Evolutionary conservation across 371 early-diverging fungal species (phyloP), one percentile per base, ranked within the genome.

Genomic region (Neoconidiobolus thromboides): DNA sequence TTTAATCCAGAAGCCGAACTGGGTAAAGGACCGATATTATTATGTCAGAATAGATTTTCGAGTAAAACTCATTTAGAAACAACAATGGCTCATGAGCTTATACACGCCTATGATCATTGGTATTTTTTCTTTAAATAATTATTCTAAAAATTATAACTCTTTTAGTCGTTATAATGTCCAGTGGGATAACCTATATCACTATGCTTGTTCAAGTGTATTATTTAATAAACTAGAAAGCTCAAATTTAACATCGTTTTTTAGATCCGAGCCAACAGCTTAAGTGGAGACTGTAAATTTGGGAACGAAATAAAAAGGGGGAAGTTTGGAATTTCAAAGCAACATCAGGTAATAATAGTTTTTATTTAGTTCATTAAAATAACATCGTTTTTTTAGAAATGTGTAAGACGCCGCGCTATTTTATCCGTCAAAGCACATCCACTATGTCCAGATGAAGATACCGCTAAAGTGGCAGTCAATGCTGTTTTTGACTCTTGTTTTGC

Each of bases 51-150:
- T 67, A 69, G 76, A 62, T 74, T 91, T 61, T 69, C 67, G 9
- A 73, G 75, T 48, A 85, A 87, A 67, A 70, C 69, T 10, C 86
- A 85, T 63, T 74, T 85, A 73, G 92, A 90, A 66, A 86, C 85
- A 48, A 91, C 93, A 0, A 82, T 95, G 77, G 89, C 86, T 1
- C 96, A 95, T 68, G 96, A 95, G 69, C 85, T 93, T 76, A 76
- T 96, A n/a, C 96, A 96, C 69, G 90, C 92, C 60, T 94, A 85
- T 67, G 96, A 95, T 65, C 81, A 87, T 64, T 83, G 81, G 60
- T 63, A 51, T 40, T 41, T 9, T 46, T 5, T 51, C 12, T 59
- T 7, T 4, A 48, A 43, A 39, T 5, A 36, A 40, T 41, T 60
- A 5, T 50, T 48, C 51, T 41, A 7, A 38, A 40, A 38, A 15